These are phyloP conservation scores for Magnusiomyces ingens DNA, from an alignment of 1,139 yeast species.

Conservation along the genomic window DNA sequence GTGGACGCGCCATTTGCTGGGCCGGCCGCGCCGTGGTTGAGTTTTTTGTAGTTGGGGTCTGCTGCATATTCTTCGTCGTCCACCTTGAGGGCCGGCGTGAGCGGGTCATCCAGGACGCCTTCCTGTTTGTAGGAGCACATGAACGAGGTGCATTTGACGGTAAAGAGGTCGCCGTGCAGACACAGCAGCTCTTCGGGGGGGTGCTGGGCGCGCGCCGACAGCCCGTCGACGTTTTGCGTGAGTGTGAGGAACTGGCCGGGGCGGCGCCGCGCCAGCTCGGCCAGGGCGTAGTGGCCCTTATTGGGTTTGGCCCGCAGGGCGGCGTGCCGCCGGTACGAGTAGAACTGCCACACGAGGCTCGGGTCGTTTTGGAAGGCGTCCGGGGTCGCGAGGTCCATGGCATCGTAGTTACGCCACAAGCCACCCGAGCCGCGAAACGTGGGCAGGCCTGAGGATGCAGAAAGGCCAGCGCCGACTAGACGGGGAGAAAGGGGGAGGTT, in stretches of 20 bases:
- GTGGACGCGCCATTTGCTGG: background rate
- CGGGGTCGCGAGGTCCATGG: constrained; percentile 83
- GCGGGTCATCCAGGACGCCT: constrained; percentile 52
- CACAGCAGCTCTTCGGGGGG: constrained; percentile 46
- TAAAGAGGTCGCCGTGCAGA: constrained; percentile 74
- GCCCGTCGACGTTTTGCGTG: constrained; percentile 79
- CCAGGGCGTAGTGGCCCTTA: constrained; percentile 62
- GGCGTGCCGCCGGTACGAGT: constrained; percentile 57
- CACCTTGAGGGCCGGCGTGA: constrained; percentile 50
- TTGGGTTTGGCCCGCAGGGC: constrained; percentile 69
- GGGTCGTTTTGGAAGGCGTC: constrained; percentile 83
- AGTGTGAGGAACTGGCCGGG: constrained; percentile 47
- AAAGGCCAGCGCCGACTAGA: constrained; percentile 72
- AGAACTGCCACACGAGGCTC: constrained; percentile 84
- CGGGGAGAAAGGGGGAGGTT: background rate
- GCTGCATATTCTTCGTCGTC: constrained; percentile 11
- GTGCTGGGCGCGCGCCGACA: constrained; percentile 61
- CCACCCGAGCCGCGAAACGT: constrained; percentile 71
- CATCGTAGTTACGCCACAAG: constrained; percentile 69
- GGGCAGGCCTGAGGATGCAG: constrained; percentile 70
- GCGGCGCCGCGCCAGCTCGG: constrained; percentile 43
- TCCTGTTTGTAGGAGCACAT: constrained; percentile 55
- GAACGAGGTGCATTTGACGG: constrained; percentile 67
- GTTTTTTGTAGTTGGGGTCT: constrained; percentile 17
- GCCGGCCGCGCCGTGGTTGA: background rate